phyloP scores from a whole-genome alignment of 768 basidiomycete species.

The Sutorius australiensis region DNA sequence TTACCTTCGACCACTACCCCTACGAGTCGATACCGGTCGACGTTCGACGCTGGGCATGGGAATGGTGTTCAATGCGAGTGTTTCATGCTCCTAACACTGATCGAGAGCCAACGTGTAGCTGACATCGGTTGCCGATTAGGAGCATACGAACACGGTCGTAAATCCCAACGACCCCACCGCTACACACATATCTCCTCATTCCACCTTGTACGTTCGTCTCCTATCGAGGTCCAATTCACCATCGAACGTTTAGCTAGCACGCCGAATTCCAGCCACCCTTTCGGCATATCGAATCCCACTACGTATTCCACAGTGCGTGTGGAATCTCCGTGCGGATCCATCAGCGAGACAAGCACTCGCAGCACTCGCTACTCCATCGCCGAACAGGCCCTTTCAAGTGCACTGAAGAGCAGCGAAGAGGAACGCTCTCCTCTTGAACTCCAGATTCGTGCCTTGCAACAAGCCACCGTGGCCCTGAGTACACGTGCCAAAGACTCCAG shows the following conservation, averaged over 20 bases:
- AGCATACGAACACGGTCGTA: constrained; percentile 18
- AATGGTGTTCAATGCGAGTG: constrained; percentile 13
- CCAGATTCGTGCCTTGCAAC: constrained; percentile 44
- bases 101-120: not conserved
- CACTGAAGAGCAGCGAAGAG: constrained; percentile 32
- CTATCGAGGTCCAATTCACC: constrained; percentile 12
- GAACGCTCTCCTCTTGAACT: constrained; percentile 41
- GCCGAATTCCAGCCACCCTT: constrained; percentile 16
- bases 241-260: constrained; percentile 19
- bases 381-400: constrained; percentile 39
- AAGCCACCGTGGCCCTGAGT: constrained; percentile 40
- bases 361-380: constrained; percentile 42
- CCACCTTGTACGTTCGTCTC: constrained; percentile 20
- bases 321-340: constrained; percentile 28
- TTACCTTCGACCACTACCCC: constrained; percentile 8
- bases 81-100: not conserved
- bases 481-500: constrained; percentile 44
- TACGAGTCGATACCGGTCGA: constrained; percentile 16
- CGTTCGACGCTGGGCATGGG: constrained; percentile 1
- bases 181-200: constrained; percentile 1
- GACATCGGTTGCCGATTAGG: constrained; percentile 12
- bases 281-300: constrained; percentile 18
- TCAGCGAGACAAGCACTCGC: constrained; percentile 27
- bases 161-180: constrained; percentile 2
- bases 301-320: constrained; percentile 1